Conservation (phyloP, 108 stramenopile genomes). For the Nitzschia sp. region DNA sequence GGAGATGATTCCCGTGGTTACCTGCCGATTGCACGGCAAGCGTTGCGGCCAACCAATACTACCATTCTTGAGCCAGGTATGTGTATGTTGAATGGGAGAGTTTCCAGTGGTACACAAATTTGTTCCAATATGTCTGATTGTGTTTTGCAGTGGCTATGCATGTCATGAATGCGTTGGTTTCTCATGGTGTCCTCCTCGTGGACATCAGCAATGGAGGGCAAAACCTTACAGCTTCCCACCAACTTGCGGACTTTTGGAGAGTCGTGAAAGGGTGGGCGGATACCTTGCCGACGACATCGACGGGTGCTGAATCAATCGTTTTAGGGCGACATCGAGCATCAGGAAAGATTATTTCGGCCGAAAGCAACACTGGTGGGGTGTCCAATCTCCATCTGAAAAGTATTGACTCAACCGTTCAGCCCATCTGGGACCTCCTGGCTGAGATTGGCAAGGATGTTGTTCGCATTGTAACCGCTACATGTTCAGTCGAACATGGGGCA, state of each 20-base stretch:
- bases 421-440: constrained; percentile 58
- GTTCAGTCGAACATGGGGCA: constrained; percentile 51
- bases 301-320: too few relatives aligned
- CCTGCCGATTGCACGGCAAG: too few relatives aligned
- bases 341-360: too few relatives aligned
- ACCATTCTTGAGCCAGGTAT: too few relatives aligned
- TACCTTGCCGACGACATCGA: too few relatives aligned
- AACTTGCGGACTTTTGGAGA: constrained; percentile 68
- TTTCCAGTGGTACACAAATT: not conserved
- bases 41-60: too few relatives aligned
- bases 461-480: constrained; percentile 66
- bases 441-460: constrained; percentile 71
- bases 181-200: constrained; percentile 77
- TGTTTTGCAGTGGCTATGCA: constrained; percentile 52
- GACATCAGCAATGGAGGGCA: constrained; percentile 74
- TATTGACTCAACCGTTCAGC: not conserved
- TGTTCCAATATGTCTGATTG: not conserved
- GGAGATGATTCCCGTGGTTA: too few relatives aligned
- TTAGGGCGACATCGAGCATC: too few relatives aligned
- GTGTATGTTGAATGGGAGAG: not conserved
- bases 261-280: constrained; percentile 20
- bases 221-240: constrained; percentile 43
- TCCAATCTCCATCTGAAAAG: too few relatives aligned
- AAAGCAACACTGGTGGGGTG: too few relatives aligned
- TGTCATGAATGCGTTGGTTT: constrained; percentile 84